These are phyloP conservation scores for Hondaea fermentalgiana DNA, from an alignment of 108 stramenopile species.

Conservation along the genomic window DNA sequence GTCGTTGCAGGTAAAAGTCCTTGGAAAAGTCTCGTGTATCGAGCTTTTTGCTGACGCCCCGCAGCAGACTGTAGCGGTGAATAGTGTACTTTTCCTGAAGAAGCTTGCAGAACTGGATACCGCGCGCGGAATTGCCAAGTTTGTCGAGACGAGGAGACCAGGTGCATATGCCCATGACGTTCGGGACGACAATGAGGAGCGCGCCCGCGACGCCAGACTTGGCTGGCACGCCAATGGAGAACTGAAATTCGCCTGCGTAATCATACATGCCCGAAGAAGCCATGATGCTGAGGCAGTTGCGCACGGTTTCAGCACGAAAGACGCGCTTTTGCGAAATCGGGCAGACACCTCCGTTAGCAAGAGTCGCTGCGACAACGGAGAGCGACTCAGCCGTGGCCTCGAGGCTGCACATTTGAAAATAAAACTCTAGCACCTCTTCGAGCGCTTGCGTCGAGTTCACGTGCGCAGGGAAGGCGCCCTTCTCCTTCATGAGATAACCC, in stretches of 20 bases:
- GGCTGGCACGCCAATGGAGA: constrained; percentile 42
- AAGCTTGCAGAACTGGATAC: constrained; percentile 25
- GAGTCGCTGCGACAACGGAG: constrained; percentile 35
- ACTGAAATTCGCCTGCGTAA: constrained; percentile 30
- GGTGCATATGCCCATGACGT: constrained; percentile 22
- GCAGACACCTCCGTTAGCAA: constrained; percentile 39
- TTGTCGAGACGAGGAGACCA: constrained; percentile 44
- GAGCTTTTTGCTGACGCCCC: not conserved
- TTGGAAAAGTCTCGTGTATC: not conserved
- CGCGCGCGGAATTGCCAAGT: constrained; percentile 43
- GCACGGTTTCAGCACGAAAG: constrained; percentile 21
- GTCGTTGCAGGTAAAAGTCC: not conserved
- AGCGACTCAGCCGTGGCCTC: constrained; percentile 28
- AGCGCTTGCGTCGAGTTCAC: constrained; percentile 19
- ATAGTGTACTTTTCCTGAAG: not conserved
- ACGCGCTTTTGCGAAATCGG: constrained; percentile 33
- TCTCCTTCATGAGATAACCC: constrained; percentile 32
- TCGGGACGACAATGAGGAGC: constrained; percentile 37
- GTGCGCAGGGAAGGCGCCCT: constrained; percentile 13
- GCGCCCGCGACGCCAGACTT: constrained; percentile 44
- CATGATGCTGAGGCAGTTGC: constrained; percentile 26
- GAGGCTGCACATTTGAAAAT: constrained; percentile 35
- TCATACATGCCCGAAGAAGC: constrained; percentile 44
- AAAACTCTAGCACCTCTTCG: constrained; percentile 32
- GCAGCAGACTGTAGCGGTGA: constrained; percentile 9